These are phyloP conservation scores for Acanthamoeba castellanii DNA, from an alignment of 208 protist species.

Conservation along the genomic window DNA sequence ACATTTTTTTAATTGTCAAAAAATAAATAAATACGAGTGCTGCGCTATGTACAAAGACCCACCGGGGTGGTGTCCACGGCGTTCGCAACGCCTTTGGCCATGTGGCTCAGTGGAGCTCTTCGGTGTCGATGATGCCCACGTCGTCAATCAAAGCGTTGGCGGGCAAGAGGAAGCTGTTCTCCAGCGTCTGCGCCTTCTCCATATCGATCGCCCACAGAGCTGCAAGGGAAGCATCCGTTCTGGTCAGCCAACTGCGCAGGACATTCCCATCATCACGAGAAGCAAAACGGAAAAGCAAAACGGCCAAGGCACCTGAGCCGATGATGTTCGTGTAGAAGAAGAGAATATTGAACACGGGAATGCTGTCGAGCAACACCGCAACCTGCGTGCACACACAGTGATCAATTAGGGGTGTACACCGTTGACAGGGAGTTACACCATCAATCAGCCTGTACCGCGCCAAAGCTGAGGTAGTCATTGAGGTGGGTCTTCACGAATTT, in stretches of 20 bases:
- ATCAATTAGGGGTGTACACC: background rate
- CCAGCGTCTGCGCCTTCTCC: background rate
- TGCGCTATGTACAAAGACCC: too few relatives aligned
- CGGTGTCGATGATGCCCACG: background rate
- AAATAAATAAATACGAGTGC: too few relatives aligned
- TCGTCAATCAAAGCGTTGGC: background rate
- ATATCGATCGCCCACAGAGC: conserved; percentile 8
- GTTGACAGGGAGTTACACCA: background rate
- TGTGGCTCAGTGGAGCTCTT: background rate
- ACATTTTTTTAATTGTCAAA: background rate
- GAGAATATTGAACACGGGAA: background rate
- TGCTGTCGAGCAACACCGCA: background rate
- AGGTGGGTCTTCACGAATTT: background rate
- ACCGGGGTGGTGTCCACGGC: too few relatives aligned
- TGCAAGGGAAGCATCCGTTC: background rate
- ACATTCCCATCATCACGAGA: too few relatives aligned
- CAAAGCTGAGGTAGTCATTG: background rate
- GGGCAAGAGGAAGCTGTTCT: background rate
- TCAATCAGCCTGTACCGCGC: background rate
- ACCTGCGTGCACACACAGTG: background rate
- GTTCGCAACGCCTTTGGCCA: too few relatives aligned
- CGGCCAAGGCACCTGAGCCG: background rate
- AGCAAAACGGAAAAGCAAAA: background rate
- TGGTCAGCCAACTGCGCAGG: background rate
- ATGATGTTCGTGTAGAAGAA: conserved; percentile 54